Evolutionary conservation across 345 rosid genomes (phyloP).

Genomic region (Syzygium aromaticum): DNA sequence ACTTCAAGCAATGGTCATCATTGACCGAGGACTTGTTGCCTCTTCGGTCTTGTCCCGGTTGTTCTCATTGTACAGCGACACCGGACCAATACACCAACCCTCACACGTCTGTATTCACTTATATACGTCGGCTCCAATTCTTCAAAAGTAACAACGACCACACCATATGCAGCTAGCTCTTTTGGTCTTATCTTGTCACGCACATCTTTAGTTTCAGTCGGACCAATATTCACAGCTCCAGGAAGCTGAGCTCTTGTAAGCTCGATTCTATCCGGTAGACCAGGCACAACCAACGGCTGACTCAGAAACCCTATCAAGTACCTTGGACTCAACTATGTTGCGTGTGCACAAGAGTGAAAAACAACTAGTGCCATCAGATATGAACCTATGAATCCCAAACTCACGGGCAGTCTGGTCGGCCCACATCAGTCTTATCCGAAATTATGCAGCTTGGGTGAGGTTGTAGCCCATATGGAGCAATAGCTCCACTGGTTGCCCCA

Average conservation of each 20-base stretch:
- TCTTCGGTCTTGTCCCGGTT: slow-evolving; percentile 4
- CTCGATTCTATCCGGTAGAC: slow-evolving; percentile 6
- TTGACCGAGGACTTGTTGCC: slow-evolving; percentile 22
- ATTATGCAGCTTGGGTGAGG: slow-evolving; percentile 23
- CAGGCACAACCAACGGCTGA: slow-evolving; percentile 12
- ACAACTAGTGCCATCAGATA: slow-evolving; percentile 18
- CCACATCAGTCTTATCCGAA: slow-evolving; percentile 15
- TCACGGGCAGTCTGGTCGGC: neutral
- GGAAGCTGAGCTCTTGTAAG: slow-evolving; percentile 15
- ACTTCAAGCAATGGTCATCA: slow-evolving; percentile 13
- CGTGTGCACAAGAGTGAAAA: slow-evolving; percentile 19
- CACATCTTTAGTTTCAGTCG: neutral
- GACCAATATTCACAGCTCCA: neutral
- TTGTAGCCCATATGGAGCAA: neutral
- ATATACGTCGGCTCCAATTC: slow-evolving; percentile 21
- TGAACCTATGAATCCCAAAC: slow-evolving; percentile 16
- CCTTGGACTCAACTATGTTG: neutral
- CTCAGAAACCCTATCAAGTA: neutral
- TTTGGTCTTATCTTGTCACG: slow-evolving; percentile 15
- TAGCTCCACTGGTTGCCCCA: slow-evolving; percentile 7
- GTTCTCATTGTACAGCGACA: slow-evolving; percentile 12
- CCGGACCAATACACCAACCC: slow-evolving; percentile 36
- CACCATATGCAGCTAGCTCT: slow-evolving; percentile 22
- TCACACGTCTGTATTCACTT: slow-evolving; percentile 4
- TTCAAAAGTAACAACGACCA: slow-evolving; percentile 22